These are phyloP conservation scores for Saksenaea vasiformis DNA, from an alignment of 371 early-diverging fungal genomes.

Conservation along the genomic window DNA sequence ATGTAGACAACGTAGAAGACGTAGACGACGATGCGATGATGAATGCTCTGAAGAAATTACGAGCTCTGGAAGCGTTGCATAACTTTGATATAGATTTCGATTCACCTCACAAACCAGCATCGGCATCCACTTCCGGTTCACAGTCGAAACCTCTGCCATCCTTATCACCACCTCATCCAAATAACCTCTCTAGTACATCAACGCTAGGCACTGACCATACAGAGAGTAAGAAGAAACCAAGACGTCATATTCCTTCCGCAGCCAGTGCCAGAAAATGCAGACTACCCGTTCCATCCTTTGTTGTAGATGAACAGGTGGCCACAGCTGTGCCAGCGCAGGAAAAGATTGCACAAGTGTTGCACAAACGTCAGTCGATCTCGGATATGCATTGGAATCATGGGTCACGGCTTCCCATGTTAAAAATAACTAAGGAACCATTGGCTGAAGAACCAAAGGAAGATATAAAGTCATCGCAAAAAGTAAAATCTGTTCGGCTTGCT, in stretches of 20 bases:
- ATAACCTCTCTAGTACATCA: constrained; percentile 4
- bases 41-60: constrained; percentile 23
- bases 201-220: background rate
- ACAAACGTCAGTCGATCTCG: constrained; percentile 39
- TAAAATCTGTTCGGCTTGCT: constrained; percentile 13
- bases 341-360: constrained; percentile 34
- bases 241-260: background rate
- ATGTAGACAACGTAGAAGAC: background rate
- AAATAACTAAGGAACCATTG: constrained; percentile 7
- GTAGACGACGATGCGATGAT: constrained; percentile 23
- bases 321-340: constrained; percentile 33
- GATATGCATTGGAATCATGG: constrained; percentile 42
- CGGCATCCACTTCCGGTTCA: background rate
- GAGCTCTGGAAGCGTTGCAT: constrained; percentile 26
- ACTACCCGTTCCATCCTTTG: constrained; percentile 41
- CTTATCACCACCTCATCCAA: background rate
- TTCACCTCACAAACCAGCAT: background rate
- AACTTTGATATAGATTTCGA: constrained; percentile 21
- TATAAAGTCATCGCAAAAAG: background rate
- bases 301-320: constrained; percentile 24
- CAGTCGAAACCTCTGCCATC: background rate
- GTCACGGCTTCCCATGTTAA: constrained; percentile 45
- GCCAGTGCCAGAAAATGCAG: constrained; percentile 29
- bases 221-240: background rate
- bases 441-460: constrained; percentile 4